Base-by-base conservation (phyloP, 371 early-diverging fungal genomes). In the Batkoa obscura region DNA sequence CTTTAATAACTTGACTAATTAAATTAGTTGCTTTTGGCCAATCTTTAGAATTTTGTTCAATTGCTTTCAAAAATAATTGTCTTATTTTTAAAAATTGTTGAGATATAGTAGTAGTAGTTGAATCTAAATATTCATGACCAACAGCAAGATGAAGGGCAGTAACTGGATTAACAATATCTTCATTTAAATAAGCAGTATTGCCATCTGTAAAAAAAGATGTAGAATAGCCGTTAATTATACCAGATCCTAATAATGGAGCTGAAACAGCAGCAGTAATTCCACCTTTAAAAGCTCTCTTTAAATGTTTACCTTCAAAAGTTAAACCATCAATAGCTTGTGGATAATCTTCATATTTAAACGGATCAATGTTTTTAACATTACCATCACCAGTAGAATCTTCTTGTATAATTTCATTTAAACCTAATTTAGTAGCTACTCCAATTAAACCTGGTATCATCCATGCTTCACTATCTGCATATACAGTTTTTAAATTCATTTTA, bases 111-210 rank as follows among this genome's bases (percentile, higher is more conserved):
- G 77, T 69, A 62, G 74, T 67, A 8, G 55, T 53, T 5, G 52
- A 57, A 32, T 13, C 37, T n/a, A 12, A 42, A n/a, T 56, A 39
- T 47, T 10, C 32, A 9, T 30, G 64, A 12, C 81, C 81, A 33
- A 81, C 62, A 45, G 68, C 70, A n/a, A 75, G 64, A 51, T 81
- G 81, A 33, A 86, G 72, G 3, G 80, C 81, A 13, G 73, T 76
- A 35, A 72, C 68, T 43, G 75, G 72, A 56, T 72, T 70, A 57
- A 81, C 54, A 46, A 84, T 58, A 0, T 74, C 68, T 36, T 70
- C 71, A 36, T 66, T 60, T 30, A 61, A 56, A 59, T 69, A 71
- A 17, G 55, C 65, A 35, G 34, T 43, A 59, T 37, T 15, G 53
- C 55, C 37, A 62, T 48, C 31, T 62, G 62, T 61, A 47, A 23